phyloP scores from a whole-genome alignment of 306 rosid genomes.

The Dalbergia oliveri region DNA sequence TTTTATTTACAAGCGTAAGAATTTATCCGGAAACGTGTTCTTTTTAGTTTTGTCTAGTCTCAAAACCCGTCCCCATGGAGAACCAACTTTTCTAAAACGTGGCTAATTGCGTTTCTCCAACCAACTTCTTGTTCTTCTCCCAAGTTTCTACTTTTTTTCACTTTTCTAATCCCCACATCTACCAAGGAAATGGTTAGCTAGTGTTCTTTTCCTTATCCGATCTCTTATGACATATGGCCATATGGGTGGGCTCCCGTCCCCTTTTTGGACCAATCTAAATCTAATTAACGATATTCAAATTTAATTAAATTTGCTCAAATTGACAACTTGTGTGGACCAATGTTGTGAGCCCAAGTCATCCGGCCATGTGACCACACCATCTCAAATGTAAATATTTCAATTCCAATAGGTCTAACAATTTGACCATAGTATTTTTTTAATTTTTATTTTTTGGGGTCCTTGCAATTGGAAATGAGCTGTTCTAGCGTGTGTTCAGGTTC shows the following conservation, averaged over 20 bases:
- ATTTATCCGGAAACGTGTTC: slow-evolving; percentile 34
- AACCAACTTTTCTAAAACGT: slow-evolving; percentile 39
- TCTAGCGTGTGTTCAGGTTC: slow-evolving; percentile 1
- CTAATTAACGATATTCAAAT: not conserved
- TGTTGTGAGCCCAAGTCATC: slow-evolving; percentile 38
- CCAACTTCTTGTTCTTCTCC: slow-evolving; percentile 10
- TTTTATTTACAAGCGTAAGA: not conserved
- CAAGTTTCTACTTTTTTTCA: not conserved
- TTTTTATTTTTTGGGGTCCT: not conserved
- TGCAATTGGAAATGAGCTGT: slow-evolving; percentile 19
- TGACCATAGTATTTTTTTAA: not conserved
- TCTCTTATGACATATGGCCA: slow-evolving; percentile 46
- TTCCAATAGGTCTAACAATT: not conserved
- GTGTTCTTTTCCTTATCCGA: slow-evolving; percentile 33
- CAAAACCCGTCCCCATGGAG: not conserved
- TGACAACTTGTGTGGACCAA: slow-evolving; percentile 39
- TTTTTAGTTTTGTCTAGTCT: slow-evolving; percentile 10
- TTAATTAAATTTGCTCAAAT: slow-evolving; percentile 14
- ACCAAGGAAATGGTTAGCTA: slow-evolving; percentile 27
- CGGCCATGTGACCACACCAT: slow-evolving; percentile 29
- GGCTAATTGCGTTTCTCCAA: slow-evolving; percentile 48
- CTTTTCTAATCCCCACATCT: slow-evolving; percentile 35
- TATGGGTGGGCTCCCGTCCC: slow-evolving; percentile 55
- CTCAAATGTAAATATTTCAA: slow-evolving; percentile 9
- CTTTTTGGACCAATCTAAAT: slow-evolving; percentile 23